A percentile compares a stretch with the other conserved stretches of the same genome.
phyloP scores from a whole-genome alignment of 768 basidiomycete genomes.

The Agrocybe pediades region DNA sequence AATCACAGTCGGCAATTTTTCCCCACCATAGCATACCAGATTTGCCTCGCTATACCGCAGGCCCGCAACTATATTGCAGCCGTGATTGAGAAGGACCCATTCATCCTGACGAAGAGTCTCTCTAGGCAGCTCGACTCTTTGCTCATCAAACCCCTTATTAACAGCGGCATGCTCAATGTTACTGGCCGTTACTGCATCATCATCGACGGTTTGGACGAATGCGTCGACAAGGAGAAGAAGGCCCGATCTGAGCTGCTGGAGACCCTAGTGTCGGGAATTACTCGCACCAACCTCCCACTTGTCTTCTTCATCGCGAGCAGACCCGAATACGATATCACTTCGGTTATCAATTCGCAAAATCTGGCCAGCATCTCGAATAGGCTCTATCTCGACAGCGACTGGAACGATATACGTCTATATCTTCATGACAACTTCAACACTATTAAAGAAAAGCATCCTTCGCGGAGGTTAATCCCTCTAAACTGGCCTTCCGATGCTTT shows the following conservation, averaged over 20 bases:
- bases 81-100: slow-evolving; percentile 7
- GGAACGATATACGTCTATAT: slow-evolving; percentile 3
- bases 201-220: slow-evolving; percentile 22
- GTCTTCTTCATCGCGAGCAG: slow-evolving; percentile 10
- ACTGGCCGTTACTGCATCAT: slow-evolving; percentile 2
- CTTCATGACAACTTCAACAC: not conserved
- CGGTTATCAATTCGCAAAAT: not conserved
- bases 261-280: not conserved
- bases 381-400: slow-evolving; percentile 4
- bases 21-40: slow-evolving; percentile 16
- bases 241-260: slow-evolving; percentile 8
- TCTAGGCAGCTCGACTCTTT: slow-evolving; percentile 9
- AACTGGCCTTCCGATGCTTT: slow-evolving; percentile 2
- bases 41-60: slow-evolving; percentile 3
- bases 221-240: slow-evolving; percentile 4
- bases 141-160: slow-evolving; percentile 7
- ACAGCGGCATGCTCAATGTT: not conserved
- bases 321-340: slow-evolving; percentile 7
- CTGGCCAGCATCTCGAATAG: not conserved
- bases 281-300: not conserved
- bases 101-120: not conserved
- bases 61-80: not conserved
- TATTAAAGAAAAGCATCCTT: not conserved
- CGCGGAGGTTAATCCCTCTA: not conserved
- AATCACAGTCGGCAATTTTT: slow-evolving; percentile 5